Conservation (phyloP, 1,284 basidiomycete species). For the Melanopsichium pennsylvanicum region DNA sequence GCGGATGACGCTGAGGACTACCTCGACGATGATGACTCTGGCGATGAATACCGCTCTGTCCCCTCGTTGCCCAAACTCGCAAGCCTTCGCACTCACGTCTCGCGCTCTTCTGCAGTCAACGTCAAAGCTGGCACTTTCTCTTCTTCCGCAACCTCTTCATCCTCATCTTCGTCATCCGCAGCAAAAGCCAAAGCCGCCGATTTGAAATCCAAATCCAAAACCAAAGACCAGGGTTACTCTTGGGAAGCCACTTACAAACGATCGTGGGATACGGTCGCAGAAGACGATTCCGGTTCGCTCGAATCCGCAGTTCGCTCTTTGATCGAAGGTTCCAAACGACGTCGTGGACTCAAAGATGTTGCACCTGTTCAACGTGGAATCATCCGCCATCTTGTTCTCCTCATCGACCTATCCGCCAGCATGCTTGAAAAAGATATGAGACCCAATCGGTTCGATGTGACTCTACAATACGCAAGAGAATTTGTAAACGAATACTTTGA, state of each 20-base stretch:
- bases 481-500: conserved; percentile 98
- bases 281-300: conserved; percentile 90
- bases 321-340: conserved; percentile 81
- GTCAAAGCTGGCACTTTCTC: conserved; percentile 29
- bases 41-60: conserved; percentile 44
- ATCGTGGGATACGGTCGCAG: conserved; percentile 95
- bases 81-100: conserved; percentile 13
- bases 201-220: conserved; percentile 21
- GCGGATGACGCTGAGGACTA: conserved; percentile 46
- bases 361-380: conserved; percentile 91
- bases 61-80: conserved; percentile 37
- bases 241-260: conserved; percentile 96
- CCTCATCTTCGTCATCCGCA: conserved; percentile 6
- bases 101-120: conserved; percentile 9
- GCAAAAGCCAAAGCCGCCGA: conserved; percentile 5
- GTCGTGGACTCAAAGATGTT: conserved; percentile 73
- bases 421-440: conserved; percentile 97
- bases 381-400: conserved; percentile 89
- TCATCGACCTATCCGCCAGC: conserved; percentile 86
- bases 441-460: conserved; percentile 80
- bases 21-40: conserved; percentile 48
- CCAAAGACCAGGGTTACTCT: conserved; percentile 72
- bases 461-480: conserved; percentile 78
- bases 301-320: conserved; percentile 87
- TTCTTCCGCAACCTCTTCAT: no score